phyloP scores from a whole-genome alignment of 805 yeast genomes.

The Tetrapisispora fleetii region DNA sequence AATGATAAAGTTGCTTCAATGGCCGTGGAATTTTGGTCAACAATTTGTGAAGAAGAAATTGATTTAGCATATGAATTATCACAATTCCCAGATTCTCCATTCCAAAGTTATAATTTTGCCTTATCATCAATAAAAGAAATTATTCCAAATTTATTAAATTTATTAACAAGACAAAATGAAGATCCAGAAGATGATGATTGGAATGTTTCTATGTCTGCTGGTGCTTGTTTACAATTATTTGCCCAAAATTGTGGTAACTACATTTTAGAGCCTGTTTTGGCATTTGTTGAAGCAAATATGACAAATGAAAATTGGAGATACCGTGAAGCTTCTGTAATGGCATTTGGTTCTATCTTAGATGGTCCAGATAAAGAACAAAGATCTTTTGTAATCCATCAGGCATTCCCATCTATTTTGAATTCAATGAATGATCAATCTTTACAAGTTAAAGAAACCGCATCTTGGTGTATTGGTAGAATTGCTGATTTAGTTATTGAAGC shows the following conservation, averaged over 20 bases:
- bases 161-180: slow-evolving; percentile 82
- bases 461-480: slow-evolving; percentile 96
- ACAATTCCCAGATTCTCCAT: slow-evolving; percentile 44
- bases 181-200: slow-evolving; percentile 94
- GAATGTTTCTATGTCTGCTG: slow-evolving; percentile 98
- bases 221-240: slow-evolving; percentile 88
- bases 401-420: slow-evolving; percentile 65
- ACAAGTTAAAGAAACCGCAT: slow-evolving; percentile 92
- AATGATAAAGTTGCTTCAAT: slow-evolving; percentile 80
- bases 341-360: slow-evolving; percentile 92
- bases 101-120: slow-evolving; percentile 70
- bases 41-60: slow-evolving; percentile 97
- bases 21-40: slow-evolving; percentile 98
- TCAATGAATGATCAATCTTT: slow-evolving; percentile 66
- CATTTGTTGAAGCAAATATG: slow-evolving; percentile 72
- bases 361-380: slow-evolving; percentile 79
- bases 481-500: slow-evolving; percentile 80
- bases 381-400: slow-evolving; percentile 62
- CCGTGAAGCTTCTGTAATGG: slow-evolving; percentile 98
- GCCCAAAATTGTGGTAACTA: slow-evolving; percentile 84
- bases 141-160: slow-evolving; percentile 70
- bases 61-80: slow-evolving; percentile 64
- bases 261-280: slow-evolving; percentile 76
- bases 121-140: slow-evolving; percentile 74
- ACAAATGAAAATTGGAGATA: slow-evolving; percentile 60